A percentile compares a stretch with the other conserved stretches of the same genome.
phyloP scores from a whole-genome alignment of 2,329 filamentous ascomycete species.

The Diplodia seriata region DNA sequence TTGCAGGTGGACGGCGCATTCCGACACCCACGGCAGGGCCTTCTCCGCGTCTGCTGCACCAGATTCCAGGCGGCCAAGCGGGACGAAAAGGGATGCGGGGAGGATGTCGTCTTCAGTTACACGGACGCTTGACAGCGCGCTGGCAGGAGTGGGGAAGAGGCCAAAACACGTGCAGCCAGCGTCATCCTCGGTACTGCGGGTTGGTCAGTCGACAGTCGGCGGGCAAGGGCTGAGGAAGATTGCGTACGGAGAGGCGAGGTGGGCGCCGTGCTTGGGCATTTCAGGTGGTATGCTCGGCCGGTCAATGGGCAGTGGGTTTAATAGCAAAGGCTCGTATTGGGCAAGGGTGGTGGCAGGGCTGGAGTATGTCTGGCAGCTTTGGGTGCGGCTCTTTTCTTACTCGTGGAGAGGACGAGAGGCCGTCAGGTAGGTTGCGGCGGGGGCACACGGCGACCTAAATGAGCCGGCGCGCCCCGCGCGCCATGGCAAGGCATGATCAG shows the following conservation, averaged over 20 bases:
- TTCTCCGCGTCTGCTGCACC: conserved; percentile 6
- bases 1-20: conserved; percentile 32
- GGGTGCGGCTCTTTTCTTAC: conserved; percentile 16
- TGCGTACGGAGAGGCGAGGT: conserved; percentile 17
- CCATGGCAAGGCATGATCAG: conserved; percentile 15
- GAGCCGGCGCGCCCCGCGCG: conserved; percentile 15
- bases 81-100: conserved; percentile 23
- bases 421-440: conserved; percentile 9
- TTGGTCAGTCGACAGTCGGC: background rate
- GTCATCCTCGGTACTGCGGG: conserved; percentile 1
- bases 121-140: conserved; percentile 9
- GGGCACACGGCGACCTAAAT: conserved; percentile 22
- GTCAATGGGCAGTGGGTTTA: background rate
- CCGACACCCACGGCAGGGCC: conserved; percentile 25
- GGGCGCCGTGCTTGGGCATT: background rate
- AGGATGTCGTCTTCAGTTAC: conserved; percentile 18
- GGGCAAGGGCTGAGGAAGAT: background rate
- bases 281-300: background rate
- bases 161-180: conserved; percentile 6
- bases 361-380: conserved; percentile 11
- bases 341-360: conserved; percentile 10
- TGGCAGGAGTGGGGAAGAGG: conserved; percentile 4
- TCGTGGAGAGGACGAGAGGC: conserved; percentile 17
- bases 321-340: background rate
- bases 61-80: conserved; percentile 19